Percentiles rank a stretch among this genome's conserved stretches.
Evolutionary conservation across 805 yeast genomes (phyloP).

Genomic region (Ogataea trehaloabstinens): DNA sequence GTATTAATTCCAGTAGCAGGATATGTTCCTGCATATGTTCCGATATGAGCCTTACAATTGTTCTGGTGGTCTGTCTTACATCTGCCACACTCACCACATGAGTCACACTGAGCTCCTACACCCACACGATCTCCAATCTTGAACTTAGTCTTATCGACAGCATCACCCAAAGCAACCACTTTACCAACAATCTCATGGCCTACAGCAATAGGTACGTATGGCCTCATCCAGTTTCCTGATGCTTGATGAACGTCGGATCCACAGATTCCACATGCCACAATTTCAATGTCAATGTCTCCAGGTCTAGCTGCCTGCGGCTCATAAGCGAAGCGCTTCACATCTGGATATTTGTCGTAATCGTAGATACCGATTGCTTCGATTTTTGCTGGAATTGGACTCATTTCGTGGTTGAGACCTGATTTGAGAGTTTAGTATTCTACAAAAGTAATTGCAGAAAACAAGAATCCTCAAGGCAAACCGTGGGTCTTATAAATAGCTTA

Average conservation of each 20-base stretch:
- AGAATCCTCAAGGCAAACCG: no score
- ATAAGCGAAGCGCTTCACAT: conserved; percentile 11
- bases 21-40: conserved; percentile 52
- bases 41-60: conserved; percentile 48
- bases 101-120: conserved; percentile 43
- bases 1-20: conserved; percentile 42
- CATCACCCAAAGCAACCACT: conserved; percentile 38
- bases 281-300: conserved; percentile 39
- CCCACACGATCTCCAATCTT: conserved; percentile 52
- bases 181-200: conserved; percentile 50
- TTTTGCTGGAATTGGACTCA: conserved; percentile 3
- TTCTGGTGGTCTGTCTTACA: conserved; percentile 38
- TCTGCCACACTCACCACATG: conserved; percentile 40
- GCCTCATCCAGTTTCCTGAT: conserved; percentile 41
- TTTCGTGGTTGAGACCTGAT: no score
- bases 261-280: conserved; percentile 47
- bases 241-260: conserved; percentile 53
- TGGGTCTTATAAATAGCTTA: no score
- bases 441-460: no score
- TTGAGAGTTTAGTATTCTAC: no score
- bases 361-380: conserved; percentile 15
- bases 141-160: conserved; percentile 28
- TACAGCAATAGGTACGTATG: conserved; percentile 26
- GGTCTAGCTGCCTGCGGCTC: conserved; percentile 12
- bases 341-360: conserved; percentile 9